Percentiles rank a stretch among this genome's conserved stretches.
phyloP scores from a whole-genome alignment of 1,284 basidiomycete genomes.

The Leccinum solheimii region DNA sequence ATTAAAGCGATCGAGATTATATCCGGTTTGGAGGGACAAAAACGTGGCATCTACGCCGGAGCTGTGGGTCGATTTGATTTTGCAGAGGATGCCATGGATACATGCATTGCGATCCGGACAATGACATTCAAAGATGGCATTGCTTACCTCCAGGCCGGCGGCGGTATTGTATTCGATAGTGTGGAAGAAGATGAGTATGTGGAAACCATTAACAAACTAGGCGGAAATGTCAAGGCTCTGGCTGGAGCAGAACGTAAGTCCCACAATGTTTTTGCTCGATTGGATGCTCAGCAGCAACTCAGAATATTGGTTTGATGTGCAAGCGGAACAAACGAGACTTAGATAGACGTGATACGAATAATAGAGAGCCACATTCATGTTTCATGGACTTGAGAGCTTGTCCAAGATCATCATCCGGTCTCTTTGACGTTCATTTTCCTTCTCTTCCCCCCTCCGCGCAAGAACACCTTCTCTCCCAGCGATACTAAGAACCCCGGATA shows the following conservation, averaged over 20 bases:
- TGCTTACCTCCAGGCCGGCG: conserved; percentile 94
- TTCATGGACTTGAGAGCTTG: conserved; percentile 26
- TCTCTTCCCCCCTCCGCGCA: conserved; percentile 26
- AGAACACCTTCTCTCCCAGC: conserved; percentile 85
- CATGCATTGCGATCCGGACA: conserved; percentile 97
- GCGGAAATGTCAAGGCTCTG: conserved; percentile 84
- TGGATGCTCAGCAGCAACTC: conserved; percentile 18
- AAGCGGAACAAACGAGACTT: conserved; percentile 44
- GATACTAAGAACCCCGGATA: conserved; percentile 88
- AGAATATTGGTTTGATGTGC: conserved; percentile 72
- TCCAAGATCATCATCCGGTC: conserved; percentile 33
- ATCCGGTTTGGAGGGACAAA: conserved; percentile 84
- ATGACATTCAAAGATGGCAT: conserved; percentile 96
- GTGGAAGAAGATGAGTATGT: conserved; percentile 96
- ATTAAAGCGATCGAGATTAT: conserved; percentile 98
- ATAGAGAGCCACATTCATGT: conserved; percentile 28
- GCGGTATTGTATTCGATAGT: conserved; percentile 97
- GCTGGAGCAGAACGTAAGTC: conserved; percentile 87
- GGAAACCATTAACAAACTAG: conserved; percentile 95
- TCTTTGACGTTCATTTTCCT: conserved; percentile 20
- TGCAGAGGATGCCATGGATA: conserved; percentile 93
- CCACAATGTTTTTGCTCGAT: conserved; percentile 7
- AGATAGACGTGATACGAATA: conserved; percentile 30
- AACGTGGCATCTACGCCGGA: conserved; percentile 94
- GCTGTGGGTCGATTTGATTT: conserved; percentile 98